Base-by-base conservation (phyloP, 169 alveolate genomes). In the Babesia bovis region DNA sequence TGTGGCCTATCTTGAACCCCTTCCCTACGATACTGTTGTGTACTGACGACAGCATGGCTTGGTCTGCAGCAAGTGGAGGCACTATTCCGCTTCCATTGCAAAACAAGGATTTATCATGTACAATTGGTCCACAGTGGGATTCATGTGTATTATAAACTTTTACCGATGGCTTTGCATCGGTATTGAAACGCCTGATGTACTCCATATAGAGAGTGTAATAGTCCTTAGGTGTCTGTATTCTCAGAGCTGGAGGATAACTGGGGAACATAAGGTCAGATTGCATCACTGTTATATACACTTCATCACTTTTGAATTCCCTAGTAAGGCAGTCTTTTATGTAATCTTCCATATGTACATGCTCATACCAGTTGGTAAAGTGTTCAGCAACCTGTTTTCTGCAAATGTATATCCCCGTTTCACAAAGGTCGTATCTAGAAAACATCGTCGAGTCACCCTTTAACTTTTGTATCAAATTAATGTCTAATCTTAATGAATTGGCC, bases 161-260 rank as follows among this genome's bases (percentile, higher is more conserved):
- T 4, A 38, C 47, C 42, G 40, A 4, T 6, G 35, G 56, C 1
- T 51, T 10, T 47, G 7, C 42, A 35, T 45, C 23, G 3, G n/a
- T 30, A 32, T 60, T 41, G 60, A 73, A 73, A 41, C 84, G 25
- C 52, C 9, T 36, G 35, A 73, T 58, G 56, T 73, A 73, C 42
- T 60, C 70, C 61, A 58, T 57, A 51, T 30, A 73, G 2, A 58
- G 67, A 30, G 55, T 45, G 26, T 73, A 35, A 59, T 73, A 73
- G 58, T 51, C 63, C 61, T 66, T 73, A 35, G 84, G 84, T 19
- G 84, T 60, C 32, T 13, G 25, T 21, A 73, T 58, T 51, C 67
- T 60, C 17, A 73, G 23, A 15, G 76, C 74, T 28, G 84, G 68
- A n/a, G 84, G 84, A 40, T 36, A 73, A 25, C 19, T 49, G 23